Conservation (phyloP, 139 green algal species). For the Tetraselmis chui region DNA sequence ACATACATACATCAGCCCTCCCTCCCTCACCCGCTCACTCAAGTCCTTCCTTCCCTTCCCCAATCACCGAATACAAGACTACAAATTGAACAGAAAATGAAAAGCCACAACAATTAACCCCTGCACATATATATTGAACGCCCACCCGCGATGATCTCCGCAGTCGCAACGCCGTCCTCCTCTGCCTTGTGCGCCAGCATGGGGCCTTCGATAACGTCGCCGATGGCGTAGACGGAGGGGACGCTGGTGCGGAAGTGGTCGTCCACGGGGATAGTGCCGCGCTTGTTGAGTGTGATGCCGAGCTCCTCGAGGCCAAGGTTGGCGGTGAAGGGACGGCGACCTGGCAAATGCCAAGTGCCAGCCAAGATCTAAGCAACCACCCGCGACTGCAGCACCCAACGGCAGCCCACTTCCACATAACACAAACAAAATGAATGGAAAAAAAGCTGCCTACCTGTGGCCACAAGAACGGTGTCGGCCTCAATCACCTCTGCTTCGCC, state of each 20-base stretch:
- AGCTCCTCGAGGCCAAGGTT: conserved; percentile 79
- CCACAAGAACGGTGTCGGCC: conserved; percentile 89
- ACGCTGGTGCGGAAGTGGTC: conserved; percentile 56
- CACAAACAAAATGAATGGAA: conserved; percentile 37
- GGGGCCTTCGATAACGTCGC: conserved; percentile 72
- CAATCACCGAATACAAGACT: background rate
- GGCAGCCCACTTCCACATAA: background rate
- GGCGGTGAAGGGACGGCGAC: conserved; percentile 57
- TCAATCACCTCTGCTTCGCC: conserved; percentile 63
- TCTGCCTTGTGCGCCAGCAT: conserved; percentile 99
- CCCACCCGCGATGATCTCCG: conserved; percentile 80
- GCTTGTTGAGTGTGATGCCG: conserved; percentile 70
- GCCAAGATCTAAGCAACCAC: background rate
- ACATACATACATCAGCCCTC: background rate
- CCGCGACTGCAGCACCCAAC: background rate
- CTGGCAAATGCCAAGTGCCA: conserved; percentile 31
- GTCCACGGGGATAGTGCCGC: conserved; percentile 58
- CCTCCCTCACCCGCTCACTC: too few species aligned
- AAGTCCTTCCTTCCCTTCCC: background rate
- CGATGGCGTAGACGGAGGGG: conserved; percentile 48
- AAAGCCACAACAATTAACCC: too few species aligned
- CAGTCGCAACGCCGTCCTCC: conserved; percentile 94
- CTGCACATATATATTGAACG: too few species aligned
- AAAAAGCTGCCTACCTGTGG: conserved; percentile 67
- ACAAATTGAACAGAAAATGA: conserved; percentile 4